Evolutionary conservation across 2,329 filamentous ascomycete species (phyloP).

Genomic region (Parastagonospora nodorum): DNA sequence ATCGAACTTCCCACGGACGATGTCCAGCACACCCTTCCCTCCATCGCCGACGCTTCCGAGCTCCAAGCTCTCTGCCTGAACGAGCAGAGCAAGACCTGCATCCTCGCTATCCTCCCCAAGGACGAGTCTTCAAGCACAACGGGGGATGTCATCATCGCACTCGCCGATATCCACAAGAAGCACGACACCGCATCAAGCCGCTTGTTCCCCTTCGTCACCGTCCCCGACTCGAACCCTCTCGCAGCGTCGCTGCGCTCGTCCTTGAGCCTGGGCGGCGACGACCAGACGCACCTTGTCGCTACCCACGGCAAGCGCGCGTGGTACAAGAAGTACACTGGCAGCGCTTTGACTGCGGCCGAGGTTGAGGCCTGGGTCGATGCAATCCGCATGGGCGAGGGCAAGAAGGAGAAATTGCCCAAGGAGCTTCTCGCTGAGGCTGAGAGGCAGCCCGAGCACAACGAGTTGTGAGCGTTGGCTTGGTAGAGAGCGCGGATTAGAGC

Average conservation of each 20-base stretch:
- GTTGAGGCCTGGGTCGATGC: slow-evolving; percentile 88
- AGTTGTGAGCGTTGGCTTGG: slow-evolving; percentile 23
- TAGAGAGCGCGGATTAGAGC: no score
- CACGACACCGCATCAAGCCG: slow-evolving; percentile 68
- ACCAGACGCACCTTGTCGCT: slow-evolving; percentile 74
- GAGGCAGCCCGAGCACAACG: slow-evolving; percentile 28
- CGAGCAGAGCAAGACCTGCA: slow-evolving; percentile 78
- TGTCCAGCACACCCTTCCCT: slow-evolving; percentile 65
- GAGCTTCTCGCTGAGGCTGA: slow-evolving; percentile 41
- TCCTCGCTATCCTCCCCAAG: slow-evolving; percentile 63
- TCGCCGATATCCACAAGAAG: slow-evolving; percentile 78
- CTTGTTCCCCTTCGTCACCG: slow-evolving; percentile 81
- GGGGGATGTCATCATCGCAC: slow-evolving; percentile 51
- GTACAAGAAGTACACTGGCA: slow-evolving; percentile 75
- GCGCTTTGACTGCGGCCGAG: slow-evolving; percentile 60
- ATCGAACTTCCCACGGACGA: slow-evolving; percentile 58
- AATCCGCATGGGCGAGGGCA: slow-evolving; percentile 86
- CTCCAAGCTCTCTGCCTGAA: slow-evolving; percentile 75
- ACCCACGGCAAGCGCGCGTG: slow-evolving; percentile 84
- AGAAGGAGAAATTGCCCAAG: slow-evolving; percentile 72
- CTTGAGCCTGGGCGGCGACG: slow-evolving; percentile 63
- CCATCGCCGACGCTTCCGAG: slow-evolving; percentile 66
- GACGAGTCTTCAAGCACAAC: slow-evolving; percentile 55
- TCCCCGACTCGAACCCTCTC: slow-evolving; percentile 67
- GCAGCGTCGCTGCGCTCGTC: slow-evolving; percentile 60